Base-by-base conservation (phyloP, 1,284 basidiomycete genomes). In the Wallemia mellicola region DNA sequence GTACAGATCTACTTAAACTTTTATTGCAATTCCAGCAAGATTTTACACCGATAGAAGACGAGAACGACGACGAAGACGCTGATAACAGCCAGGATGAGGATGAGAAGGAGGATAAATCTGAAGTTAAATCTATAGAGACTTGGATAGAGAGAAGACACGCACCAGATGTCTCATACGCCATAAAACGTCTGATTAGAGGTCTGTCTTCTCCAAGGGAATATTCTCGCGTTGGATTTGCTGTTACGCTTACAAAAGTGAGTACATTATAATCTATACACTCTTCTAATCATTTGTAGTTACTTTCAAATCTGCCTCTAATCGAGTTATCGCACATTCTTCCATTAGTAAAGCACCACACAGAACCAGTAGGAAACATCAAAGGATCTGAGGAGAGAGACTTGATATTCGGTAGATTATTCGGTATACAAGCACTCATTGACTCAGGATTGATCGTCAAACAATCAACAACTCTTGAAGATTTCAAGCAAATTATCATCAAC, bases 301-400 rank as follows among this genome's bases (percentile, higher is more conserved):
- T 96, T 30, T 79, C 82, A 24, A 77, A 82, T 56, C 76, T 95
- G 66, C 74, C 80, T 62, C 83, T 83, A 2, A 76, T 95, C 30
- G 80, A 82, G 7, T 82, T 83, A 62, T 68, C 76, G 0, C 82
- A 87, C 65, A 79, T 89, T 25, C 66, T 85, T n/a, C 74, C 76
- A 7, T 74, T 89, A 38, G 72, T 92, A 54, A 66, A 81, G 48
- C 79, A 84, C 61, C 74, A 77, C 57, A 81, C 83, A 14, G 79
- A 81, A 67, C 73, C 75, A 1, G 77, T 78, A 63, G 77, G 79
- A 59, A 79, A 81, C 54, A 80, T 85, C 77, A 82, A 79, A 59
- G 84, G 88, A 1, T 82, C 87, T 66, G 92, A 96, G 70, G 83
- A 89, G 70, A 80, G 91, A 62, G 92, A 96, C 68, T 73, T 85